Conservation (phyloP, 331 rosid species). For the Quercus lobata region DNA sequence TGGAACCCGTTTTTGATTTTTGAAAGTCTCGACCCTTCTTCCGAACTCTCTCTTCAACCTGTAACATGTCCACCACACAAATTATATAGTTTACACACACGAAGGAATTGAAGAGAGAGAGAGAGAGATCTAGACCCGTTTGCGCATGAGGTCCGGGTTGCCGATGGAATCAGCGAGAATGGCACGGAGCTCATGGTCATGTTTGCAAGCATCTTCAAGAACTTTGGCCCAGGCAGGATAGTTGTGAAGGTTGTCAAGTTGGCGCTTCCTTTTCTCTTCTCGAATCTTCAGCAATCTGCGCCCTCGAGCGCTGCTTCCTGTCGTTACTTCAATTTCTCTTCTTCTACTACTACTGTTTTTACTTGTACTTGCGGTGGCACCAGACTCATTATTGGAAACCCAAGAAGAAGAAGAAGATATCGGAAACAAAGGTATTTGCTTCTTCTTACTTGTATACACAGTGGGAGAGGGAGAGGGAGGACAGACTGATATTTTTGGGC, state of each 20-base stretch:
- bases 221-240: conserved; percentile 95
- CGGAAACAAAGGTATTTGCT: background rate
- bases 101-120: background rate
- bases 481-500: background rate
- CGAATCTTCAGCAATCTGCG: conserved; percentile 78
- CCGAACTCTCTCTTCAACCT: conserved; percentile 85
- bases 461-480: background rate
- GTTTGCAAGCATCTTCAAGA: conserved; percentile 78
- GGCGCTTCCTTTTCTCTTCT: conserved; percentile 75
- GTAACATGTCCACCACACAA: conserved; percentile 8
- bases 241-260: conserved; percentile 55
- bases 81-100: conserved; percentile 1
- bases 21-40: conserved; percentile 67
- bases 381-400: conserved; percentile 4
- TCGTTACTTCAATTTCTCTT: conserved; percentile 26
- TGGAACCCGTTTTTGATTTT: conserved; percentile 82
- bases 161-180: conserved; percentile 93
- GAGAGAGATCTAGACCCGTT: conserved; percentile 37
- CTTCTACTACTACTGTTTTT: background rate
- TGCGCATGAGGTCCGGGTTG: conserved; percentile 83
- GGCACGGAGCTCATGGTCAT: conserved; percentile 75
- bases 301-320: conserved; percentile 80
- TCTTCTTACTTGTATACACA: background rate
- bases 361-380: too few species aligned
- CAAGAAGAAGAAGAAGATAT: background rate